Evolutionary conservation across 805 yeast genomes (phyloP).

Genomic region (Yarrowia osloensis): DNA sequence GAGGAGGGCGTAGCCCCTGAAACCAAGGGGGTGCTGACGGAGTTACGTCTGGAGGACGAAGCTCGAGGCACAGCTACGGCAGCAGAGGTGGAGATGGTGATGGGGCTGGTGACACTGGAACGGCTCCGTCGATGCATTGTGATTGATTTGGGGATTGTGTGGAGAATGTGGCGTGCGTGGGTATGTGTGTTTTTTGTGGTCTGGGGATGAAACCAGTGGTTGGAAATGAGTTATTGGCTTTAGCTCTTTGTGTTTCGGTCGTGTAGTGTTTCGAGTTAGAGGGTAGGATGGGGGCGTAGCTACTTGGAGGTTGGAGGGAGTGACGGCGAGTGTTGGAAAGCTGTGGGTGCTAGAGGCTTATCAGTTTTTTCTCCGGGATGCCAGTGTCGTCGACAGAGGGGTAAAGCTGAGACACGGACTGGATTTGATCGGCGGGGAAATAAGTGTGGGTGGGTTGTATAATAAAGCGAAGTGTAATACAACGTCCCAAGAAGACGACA

Average conservation of each 20-base stretch:
- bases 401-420: conserved; percentile 22
- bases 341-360: background rate
- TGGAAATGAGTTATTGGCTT: conserved; percentile 9
- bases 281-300: background rate
- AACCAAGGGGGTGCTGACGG: conserved; percentile 6
- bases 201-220: background rate
- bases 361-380: background rate
- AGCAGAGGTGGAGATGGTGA: background rate
- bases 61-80: background rate
- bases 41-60: conserved; percentile 1
- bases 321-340: background rate
- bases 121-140: conserved; percentile 22
- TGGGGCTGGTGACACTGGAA: conserved; percentile 10
- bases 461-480: background rate
- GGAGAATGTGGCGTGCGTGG: background rate
- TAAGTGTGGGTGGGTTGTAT: conserved; percentile 2
- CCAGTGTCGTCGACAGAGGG: conserved; percentile 22
- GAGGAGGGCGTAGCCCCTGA: conserved; percentile 1
- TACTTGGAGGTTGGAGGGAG: background rate
- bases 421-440: conserved; percentile 27
- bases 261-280: background rate
- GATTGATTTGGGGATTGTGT: background rate
- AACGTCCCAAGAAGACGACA: conserved; percentile 7
- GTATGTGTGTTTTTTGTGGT: background rate
- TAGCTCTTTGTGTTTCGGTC: conserved; percentile 8